Evolutionary conservation across 2,329 filamentous ascomycete genomes (phyloP).

Genomic region (Geosmithia putterillii): DNA sequence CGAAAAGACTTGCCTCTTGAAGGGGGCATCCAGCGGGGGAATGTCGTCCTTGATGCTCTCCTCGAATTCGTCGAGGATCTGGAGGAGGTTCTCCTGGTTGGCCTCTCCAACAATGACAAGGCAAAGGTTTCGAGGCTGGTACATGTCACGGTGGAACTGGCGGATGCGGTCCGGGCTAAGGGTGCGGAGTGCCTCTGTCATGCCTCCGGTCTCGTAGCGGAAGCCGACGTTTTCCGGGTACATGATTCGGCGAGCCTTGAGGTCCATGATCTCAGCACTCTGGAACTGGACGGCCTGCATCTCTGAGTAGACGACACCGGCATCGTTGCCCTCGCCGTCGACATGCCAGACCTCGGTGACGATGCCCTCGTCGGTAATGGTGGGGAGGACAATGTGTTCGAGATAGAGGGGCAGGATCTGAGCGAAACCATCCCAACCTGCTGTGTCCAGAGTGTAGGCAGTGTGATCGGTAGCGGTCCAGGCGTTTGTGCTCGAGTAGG

Average conservation of each 20-base stretch:
- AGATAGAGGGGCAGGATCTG: slow-evolving; percentile 91
- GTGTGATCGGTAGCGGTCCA: slow-evolving; percentile 97
- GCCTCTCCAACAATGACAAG: slow-evolving; percentile 87
- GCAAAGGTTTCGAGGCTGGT: slow-evolving; percentile 91
- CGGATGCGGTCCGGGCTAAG: slow-evolving; percentile 83
- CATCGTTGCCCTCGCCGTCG: slow-evolving; percentile 86
- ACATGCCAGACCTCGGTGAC: slow-evolving; percentile 95
- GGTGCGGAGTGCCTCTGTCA: slow-evolving; percentile 82
- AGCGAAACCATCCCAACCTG: slow-evolving; percentile 93
- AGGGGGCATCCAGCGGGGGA: slow-evolving; percentile 60
- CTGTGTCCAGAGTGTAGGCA: slow-evolving; percentile 87
- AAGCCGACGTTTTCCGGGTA: slow-evolving; percentile 89
- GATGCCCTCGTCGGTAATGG: slow-evolving; percentile 83
- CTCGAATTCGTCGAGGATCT: slow-evolving; percentile 80
- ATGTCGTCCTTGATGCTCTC: slow-evolving; percentile 74
- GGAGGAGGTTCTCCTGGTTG: slow-evolving; percentile 66
- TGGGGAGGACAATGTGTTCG: slow-evolving; percentile 85
- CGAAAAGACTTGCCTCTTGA: slow-evolving; percentile 42
- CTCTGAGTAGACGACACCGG: slow-evolving; percentile 94
- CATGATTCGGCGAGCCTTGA: slow-evolving; percentile 64
- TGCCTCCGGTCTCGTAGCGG: slow-evolving; percentile 93
- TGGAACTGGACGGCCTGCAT: slow-evolving; percentile 94
- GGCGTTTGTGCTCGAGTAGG: slow-evolving; percentile 89
- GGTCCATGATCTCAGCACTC: slow-evolving; percentile 74
- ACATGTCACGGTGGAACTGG: slow-evolving; percentile 94